Evolutionary conservation across 2,329 filamentous ascomycete genomes (phyloP).

Genomic region (Davidsoniella neocaledoniae): DNA sequence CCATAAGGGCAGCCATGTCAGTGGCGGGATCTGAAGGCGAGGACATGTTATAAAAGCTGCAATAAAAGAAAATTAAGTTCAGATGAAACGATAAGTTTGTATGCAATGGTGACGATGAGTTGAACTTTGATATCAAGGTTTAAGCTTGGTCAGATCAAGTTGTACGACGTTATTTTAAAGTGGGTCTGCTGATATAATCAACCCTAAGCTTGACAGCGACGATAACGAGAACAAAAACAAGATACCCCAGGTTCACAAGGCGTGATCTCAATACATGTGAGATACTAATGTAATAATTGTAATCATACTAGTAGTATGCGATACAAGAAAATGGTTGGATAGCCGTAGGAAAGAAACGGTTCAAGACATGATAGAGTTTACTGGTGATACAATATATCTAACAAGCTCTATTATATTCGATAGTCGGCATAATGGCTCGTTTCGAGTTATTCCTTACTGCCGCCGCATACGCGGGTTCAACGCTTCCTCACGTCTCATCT

Average conservation of each 20-base stretch:
- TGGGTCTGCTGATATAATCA: constrained; percentile 11
- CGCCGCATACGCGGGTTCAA: constrained; percentile 61
- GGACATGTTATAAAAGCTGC: neutral
- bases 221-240: neutral
- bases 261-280: neutral
- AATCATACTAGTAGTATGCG: neutral
- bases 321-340: neutral
- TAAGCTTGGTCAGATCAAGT: neutral
- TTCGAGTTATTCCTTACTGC: constrained; percentile 18
- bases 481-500: constrained; percentile 67
- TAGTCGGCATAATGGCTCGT: no score
- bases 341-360: neutral
- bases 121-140: neutral
- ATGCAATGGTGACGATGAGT: neutral
- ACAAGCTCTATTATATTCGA: no score
- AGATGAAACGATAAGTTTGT: neutral
- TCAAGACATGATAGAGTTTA: neutral
- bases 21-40: constrained; percentile 23
- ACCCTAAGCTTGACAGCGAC: neutral
- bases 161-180: neutral
- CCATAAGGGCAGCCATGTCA: constrained; percentile 52
- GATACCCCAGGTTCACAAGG: neutral
- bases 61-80: neutral
- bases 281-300: no score
- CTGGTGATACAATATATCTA: neutral